These are phyloP conservation scores for Leucocoprinus leucothites DNA, from an alignment of 768 basidiomycete species.

Conservation along the genomic window DNA sequence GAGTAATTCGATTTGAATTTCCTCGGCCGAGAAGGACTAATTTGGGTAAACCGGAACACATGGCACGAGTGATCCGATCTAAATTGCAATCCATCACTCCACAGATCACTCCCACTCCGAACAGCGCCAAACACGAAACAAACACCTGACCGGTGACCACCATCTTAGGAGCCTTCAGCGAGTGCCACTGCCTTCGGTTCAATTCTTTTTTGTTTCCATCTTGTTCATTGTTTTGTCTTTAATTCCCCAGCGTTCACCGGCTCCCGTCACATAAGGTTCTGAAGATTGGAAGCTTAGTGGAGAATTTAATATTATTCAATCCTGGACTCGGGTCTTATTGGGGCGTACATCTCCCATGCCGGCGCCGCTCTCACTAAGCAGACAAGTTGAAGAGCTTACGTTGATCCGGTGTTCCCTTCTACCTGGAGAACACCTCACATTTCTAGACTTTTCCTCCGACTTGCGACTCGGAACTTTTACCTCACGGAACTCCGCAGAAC, in stretches of 20 bases:
- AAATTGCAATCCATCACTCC: slow-evolving; percentile 1
- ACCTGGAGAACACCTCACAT: slow-evolving; percentile 50
- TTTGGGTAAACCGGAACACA: neutral
- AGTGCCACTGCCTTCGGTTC: too few relatives aligned
- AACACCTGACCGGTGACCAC: too few relatives aligned
- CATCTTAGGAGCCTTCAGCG: too few relatives aligned
- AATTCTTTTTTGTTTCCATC: neutral
- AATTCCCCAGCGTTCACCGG: neutral
- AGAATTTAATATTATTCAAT: too few relatives aligned
- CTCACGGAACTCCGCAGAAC: too few relatives aligned
- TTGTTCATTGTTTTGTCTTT: neutral
- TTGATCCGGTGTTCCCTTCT: slow-evolving; percentile 62
- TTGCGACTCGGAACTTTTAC: neutral
- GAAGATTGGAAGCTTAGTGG: too few relatives aligned
- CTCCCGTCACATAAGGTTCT: too few relatives aligned
- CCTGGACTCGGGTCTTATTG: too few relatives aligned
- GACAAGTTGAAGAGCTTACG: slow-evolving; percentile 48
- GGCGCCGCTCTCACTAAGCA: neutral
- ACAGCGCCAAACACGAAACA: too few relatives aligned
- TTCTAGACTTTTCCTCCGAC: slow-evolving; percentile 26
- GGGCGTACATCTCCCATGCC: neutral
- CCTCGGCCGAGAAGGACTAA: too few relatives aligned
- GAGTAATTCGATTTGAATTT: too few relatives aligned
- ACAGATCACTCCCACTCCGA: too few relatives aligned
- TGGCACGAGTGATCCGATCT: slow-evolving; percentile 3